phyloP scores from a whole-genome alignment of 1,284 basidiomycete species.

The Gymnopus androsaceus region DNA sequence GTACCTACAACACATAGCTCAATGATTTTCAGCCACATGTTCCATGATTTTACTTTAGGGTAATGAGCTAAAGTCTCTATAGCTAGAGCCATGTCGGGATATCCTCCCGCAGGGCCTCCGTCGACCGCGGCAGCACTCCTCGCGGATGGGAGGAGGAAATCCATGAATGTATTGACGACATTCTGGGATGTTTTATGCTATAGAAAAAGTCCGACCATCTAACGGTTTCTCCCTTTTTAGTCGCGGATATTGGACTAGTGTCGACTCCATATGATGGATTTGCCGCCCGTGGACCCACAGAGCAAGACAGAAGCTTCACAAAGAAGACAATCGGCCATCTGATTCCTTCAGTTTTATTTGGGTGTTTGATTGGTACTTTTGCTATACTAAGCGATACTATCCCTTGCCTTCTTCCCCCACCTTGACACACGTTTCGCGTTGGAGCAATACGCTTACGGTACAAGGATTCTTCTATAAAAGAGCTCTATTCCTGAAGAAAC shows the following conservation, averaged over 20 bases:
- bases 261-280: background rate
- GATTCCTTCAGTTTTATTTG: background rate
- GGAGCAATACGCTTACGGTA: background rate
- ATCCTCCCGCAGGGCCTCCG: background rate
- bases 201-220: background rate
- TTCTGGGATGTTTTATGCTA: too few relatives aligned
- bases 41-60: background rate
- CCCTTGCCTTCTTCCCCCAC: background rate
- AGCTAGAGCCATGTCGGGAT: background rate
- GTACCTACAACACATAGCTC: background rate
- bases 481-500: background rate
- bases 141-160: too few relatives aligned
- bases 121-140: too few relatives aligned
- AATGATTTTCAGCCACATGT: background rate
- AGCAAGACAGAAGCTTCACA: background rate
- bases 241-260: background rate
- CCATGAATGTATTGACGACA: too few relatives aligned
- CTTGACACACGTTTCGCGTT: background rate
- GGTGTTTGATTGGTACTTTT: background rate
- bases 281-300: constrained; percentile 1
- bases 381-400: constrained; percentile 4
- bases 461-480: background rate
- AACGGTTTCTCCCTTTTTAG: background rate
- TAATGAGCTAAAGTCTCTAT: background rate
- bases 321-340: constrained; percentile 3